These are phyloP conservation scores for Lentinula aciculospora DNA, from an alignment of 768 basidiomycete species.

Conservation along the genomic window DNA sequence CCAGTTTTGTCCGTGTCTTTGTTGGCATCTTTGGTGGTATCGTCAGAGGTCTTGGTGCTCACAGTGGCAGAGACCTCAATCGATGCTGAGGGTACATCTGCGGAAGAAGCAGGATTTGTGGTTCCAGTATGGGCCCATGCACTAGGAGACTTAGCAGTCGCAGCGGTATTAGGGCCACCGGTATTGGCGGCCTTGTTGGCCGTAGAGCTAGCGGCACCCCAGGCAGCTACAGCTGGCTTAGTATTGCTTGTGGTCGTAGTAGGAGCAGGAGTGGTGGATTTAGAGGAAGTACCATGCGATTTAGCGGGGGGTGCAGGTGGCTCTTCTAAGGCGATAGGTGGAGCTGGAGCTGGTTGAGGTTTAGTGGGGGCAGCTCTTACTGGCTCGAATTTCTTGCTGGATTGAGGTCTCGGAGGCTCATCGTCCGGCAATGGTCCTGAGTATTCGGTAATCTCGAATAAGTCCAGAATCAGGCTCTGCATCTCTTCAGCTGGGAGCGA, in stretches of 20 bases:
- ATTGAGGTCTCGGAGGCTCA: not conserved
- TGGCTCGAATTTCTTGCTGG: not conserved
- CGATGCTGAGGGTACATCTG: not conserved
- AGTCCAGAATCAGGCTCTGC: conserved; percentile 2
- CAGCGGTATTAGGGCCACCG: not conserved
- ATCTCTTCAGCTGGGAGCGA: conserved; percentile 1
- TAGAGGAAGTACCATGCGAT: not conserved
- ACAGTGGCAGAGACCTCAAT: not conserved
- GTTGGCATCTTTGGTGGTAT: not conserved
- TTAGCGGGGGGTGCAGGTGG: conserved; percentile 1
- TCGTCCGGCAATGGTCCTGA: conserved; percentile 1
- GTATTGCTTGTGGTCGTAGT: not conserved
- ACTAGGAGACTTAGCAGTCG: not conserved
- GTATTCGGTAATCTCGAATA: conserved; percentile 5
- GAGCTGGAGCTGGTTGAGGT: not conserved
- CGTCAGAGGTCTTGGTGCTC: not conserved
- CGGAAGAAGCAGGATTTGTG: not conserved
- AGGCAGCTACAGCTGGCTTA: not conserved
- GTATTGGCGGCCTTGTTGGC: not conserved
- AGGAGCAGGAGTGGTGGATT: not conserved
- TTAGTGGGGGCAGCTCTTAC: not conserved
- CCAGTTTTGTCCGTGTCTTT: not conserved
- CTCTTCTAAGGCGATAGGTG: not conserved
- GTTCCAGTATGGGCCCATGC: not conserved
- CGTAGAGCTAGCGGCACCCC: not conserved